phyloP scores from a whole-genome alignment of 1,284 basidiomycete species.

The Apiotrichum laibachii region DNA sequence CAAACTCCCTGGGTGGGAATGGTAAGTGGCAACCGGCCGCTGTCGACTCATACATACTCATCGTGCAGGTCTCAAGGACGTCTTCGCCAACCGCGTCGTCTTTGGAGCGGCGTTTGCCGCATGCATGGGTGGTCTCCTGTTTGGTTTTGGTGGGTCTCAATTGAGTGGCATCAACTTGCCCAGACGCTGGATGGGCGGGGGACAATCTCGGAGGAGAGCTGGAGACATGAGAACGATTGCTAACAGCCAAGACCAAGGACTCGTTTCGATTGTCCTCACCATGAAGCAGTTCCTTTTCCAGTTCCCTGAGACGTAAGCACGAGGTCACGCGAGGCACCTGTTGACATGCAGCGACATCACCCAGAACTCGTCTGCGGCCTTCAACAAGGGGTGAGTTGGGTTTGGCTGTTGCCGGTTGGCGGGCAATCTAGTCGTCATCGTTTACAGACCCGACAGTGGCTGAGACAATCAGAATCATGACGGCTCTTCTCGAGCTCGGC shows the following conservation, averaged over 20 bases:
- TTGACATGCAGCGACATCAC: conserved; percentile 13
- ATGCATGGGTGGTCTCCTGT: conserved; percentile 30
- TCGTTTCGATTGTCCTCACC: conserved; percentile 35
- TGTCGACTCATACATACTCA: not conserved
- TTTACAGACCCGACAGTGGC: too few relatives aligned
- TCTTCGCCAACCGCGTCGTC: conserved; percentile 23
- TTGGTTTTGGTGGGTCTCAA: conserved; percentile 13
- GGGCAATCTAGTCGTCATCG: too few relatives aligned
- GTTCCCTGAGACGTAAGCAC: conserved; percentile 29
- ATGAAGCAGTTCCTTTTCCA: conserved; percentile 34
- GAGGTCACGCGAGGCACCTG: too few relatives aligned
- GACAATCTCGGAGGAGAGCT: not conserved
- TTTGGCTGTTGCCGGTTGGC: too few relatives aligned
- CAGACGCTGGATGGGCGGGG: too few relatives aligned
- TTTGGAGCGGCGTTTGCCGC: conserved; percentile 19
- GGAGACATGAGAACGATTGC: too few relatives aligned
- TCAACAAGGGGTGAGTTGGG: conserved; percentile 24
- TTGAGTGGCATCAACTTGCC: too few relatives aligned
- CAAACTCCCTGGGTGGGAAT: conserved; percentile 10
- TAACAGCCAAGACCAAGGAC: conserved; percentile 30
- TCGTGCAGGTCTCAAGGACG: conserved; percentile 20
- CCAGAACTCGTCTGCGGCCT: conserved; percentile 14
- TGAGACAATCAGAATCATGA: conserved; percentile 23
- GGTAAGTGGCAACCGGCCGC: not conserved
- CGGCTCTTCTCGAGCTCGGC: conserved; percentile 39